Conservation (phyloP, 2,329 filamentous ascomycete genomes). For the Cladosporium sphaerospermum region DNA sequence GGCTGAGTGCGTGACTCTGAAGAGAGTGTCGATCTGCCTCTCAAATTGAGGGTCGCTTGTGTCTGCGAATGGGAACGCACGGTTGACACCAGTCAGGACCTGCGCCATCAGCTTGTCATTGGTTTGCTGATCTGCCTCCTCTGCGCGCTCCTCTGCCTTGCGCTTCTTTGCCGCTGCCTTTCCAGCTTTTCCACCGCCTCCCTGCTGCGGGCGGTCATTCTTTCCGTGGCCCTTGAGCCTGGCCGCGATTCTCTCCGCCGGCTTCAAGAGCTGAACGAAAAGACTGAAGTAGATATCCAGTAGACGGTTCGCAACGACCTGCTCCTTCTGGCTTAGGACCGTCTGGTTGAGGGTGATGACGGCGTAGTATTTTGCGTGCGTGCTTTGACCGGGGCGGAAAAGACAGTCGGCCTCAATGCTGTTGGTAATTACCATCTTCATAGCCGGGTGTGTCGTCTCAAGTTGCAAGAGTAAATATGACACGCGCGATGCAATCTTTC, state of each 20-base stretch:
- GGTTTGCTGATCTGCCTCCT: slow-evolving; percentile 51
- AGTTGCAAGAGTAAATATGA: slow-evolving; percentile 93
- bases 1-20: slow-evolving; percentile 91
- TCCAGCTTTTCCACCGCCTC: slow-evolving; percentile 48
- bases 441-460: slow-evolving; percentile 79
- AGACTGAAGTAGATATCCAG: slow-evolving; percentile 88
- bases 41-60: slow-evolving; percentile 75
- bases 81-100: slow-evolving; percentile 88
- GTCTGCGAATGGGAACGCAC: slow-evolving; percentile 86
- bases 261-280: slow-evolving; percentile 77
- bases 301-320: slow-evolving; percentile 70
- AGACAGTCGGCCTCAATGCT: slow-evolving; percentile 82
- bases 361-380: slow-evolving; percentile 89
- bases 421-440: slow-evolving; percentile 84
- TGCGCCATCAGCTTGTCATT: slow-evolving; percentile 89
- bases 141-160: slow-evolving; percentile 34
- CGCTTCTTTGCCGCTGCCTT: slow-evolving; percentile 47
- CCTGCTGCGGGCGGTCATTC: slow-evolving; percentile 36
- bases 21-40: slow-evolving; percentile 86
- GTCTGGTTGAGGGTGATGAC: slow-evolving; percentile 97
- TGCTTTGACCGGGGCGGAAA: slow-evolving; percentile 77
- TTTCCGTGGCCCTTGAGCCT: slow-evolving; percentile 25
- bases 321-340: slow-evolving; percentile 78
- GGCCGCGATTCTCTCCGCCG: slow-evolving; percentile 30
- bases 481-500: slow-evolving; percentile 88